These are phyloP conservation scores for Pyricularia pennisetigena DNA, from an alignment of 2,329 filamentous ascomycete genomes.

Conservation along the genomic window DNA sequence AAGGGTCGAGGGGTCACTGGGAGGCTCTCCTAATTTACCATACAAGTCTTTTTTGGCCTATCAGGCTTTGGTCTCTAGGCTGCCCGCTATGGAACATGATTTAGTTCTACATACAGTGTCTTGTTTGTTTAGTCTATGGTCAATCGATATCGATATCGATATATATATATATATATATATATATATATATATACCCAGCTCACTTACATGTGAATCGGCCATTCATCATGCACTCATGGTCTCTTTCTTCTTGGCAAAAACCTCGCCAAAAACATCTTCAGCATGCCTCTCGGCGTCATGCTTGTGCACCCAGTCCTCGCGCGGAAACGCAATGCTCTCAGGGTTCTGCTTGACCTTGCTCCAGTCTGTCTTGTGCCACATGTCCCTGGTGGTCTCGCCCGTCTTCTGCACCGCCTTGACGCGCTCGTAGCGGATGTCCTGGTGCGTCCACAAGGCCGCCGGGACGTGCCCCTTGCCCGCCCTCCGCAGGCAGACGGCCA, in stretches of 20 bases:
- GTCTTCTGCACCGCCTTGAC: constrained; percentile 39
- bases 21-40: no score
- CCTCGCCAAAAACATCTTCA: constrained; percentile 25
- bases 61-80: background rate
- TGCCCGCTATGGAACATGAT: background rate
- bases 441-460: constrained; percentile 29
- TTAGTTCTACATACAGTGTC: background rate
- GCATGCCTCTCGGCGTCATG: constrained; percentile 38
- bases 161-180: no score
- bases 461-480: constrained; percentile 26
- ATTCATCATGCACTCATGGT: background rate
- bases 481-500: constrained; percentile 31
- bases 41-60: background rate
- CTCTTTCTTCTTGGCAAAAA: constrained; percentile 10
- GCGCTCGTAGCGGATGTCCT: constrained; percentile 36
- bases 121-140: background rate
- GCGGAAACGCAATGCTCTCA: constrained; percentile 33
- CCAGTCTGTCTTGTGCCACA: constrained; percentile 47
- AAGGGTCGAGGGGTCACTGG: no score
- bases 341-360: constrained; percentile 35
- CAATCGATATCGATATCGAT: no score
- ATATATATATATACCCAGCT: background rate
- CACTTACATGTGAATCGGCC: background rate
- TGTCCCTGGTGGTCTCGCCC: constrained; percentile 37
- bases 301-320: constrained; percentile 42